A percentile compares a stretch with the other conserved stretches of the same genome.
Evolutionary conservation across 192 early-diverging fungal species (phyloP).

Genomic region (Podila epicladia): DNA sequence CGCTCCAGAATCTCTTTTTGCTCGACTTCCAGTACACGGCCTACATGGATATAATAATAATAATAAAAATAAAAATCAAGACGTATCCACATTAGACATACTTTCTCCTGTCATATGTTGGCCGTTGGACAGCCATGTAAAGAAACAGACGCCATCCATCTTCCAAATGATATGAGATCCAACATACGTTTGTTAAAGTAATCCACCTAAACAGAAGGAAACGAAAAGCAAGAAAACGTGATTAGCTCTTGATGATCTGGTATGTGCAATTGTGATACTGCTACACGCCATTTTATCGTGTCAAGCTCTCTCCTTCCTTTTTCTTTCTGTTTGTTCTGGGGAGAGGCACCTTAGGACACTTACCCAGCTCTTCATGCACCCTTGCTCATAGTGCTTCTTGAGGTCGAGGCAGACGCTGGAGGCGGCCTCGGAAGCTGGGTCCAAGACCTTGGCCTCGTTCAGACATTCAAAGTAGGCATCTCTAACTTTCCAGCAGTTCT

Average conservation of each 20-base stretch:
- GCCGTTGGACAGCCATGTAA: no score
- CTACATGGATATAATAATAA: no score
- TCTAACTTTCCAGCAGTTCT: constrained; percentile 80
- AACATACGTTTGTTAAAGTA: constrained; percentile 63
- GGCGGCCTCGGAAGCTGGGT: constrained; percentile 58
- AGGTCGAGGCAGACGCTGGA: constrained; percentile 56
- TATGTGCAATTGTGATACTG: no score
- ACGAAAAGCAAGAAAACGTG: constrained; percentile 1
- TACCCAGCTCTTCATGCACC: constrained; percentile 81
- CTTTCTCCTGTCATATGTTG: no score
- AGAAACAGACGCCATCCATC: no score
- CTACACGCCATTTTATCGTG: no score
- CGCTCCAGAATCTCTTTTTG: constrained; percentile 60
- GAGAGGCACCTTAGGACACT: background rate
- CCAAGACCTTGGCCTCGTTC: constrained; percentile 66
- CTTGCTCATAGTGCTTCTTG: constrained; percentile 66
- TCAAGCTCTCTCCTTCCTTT: background rate
- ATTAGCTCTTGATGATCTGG: background rate
- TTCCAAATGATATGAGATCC: background rate
- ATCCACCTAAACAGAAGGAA: constrained; percentile 51
- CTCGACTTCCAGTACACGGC: constrained; percentile 57
- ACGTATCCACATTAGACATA: background rate
- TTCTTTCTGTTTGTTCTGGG: background rate
- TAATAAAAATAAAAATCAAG: background rate
- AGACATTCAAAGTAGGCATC: constrained; percentile 86